A percentile compares a stretch with the other conserved stretches of the same genome.
Conservation (phyloP, 2,329 filamentous ascomycete species). For the Colletotrichum sp. region DNA sequence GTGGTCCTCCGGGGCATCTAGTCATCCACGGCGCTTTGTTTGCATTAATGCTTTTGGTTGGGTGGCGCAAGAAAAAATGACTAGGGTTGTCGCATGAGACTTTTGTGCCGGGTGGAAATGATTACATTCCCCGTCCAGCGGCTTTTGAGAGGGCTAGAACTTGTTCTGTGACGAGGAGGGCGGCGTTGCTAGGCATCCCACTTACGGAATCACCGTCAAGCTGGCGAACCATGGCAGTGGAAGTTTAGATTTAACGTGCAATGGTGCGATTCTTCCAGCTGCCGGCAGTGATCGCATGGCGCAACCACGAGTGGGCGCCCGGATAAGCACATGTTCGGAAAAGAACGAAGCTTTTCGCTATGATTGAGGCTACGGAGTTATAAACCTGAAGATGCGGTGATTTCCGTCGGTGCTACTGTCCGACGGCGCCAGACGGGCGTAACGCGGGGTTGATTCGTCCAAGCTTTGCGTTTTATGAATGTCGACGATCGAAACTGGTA, state of each 20-base stretch:
- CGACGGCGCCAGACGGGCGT: background rate
- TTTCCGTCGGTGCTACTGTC: background rate
- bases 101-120: background rate
- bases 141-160: background rate
- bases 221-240: background rate
- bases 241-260: background rate
- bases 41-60: background rate
- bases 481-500: accelerated
- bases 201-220: background rate
- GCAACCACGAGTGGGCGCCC: background rate
- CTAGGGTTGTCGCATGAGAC: background rate
- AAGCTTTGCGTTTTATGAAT: background rate
- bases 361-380: background rate
- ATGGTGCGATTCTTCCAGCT: background rate
- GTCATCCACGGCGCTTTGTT: background rate
- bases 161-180: background rate
- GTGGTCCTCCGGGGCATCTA: background rate
- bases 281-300: background rate
- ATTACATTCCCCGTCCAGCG: background rate
- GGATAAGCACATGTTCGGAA: background rate
- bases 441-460: background rate
- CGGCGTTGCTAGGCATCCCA: background rate
- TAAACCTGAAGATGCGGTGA: background rate
- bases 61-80: background rate
- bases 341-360: background rate